Evolutionary conservation across 805 yeast genomes (phyloP).

Genomic region (Zygosaccharomyces rouxii): DNA sequence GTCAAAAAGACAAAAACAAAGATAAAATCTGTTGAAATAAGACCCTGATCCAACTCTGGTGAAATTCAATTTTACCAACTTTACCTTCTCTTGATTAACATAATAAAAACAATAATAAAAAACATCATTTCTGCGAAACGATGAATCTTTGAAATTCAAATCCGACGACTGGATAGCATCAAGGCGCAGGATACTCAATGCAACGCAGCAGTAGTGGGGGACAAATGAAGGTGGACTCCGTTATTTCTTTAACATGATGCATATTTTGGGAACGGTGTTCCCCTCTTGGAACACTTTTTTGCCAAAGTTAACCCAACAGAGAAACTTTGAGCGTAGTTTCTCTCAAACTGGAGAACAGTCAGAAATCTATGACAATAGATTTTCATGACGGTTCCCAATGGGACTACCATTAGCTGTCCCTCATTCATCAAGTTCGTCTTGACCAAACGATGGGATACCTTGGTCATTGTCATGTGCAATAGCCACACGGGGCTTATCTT

Average conservation of each 20-base stretch:
- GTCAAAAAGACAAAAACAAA: background rate
- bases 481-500: slow-evolving; percentile 6
- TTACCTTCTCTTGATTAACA: background rate
- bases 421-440: slow-evolving; percentile 26
- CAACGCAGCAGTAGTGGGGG: background rate
- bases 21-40: background rate
- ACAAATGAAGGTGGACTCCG: background rate
- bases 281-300: background rate
- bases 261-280: background rate
- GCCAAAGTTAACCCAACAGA: background rate
- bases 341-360: background rate
- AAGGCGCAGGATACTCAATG: background rate
- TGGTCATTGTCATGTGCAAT: slow-evolving; percentile 3
- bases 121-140: background rate
- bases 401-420: background rate
- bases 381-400: background rate
- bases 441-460: slow-evolving; percentile 31
- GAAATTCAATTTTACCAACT: background rate
- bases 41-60: background rate
- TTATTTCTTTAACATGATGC: background rate
- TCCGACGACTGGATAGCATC: background rate
- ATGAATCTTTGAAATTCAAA: background rate
- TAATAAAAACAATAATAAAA: background rate
- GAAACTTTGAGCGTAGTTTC: background rate
- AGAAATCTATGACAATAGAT: background rate